phyloP scores from a whole-genome alignment of 208 protist species.

The Leishmania guyanensis region DNA sequence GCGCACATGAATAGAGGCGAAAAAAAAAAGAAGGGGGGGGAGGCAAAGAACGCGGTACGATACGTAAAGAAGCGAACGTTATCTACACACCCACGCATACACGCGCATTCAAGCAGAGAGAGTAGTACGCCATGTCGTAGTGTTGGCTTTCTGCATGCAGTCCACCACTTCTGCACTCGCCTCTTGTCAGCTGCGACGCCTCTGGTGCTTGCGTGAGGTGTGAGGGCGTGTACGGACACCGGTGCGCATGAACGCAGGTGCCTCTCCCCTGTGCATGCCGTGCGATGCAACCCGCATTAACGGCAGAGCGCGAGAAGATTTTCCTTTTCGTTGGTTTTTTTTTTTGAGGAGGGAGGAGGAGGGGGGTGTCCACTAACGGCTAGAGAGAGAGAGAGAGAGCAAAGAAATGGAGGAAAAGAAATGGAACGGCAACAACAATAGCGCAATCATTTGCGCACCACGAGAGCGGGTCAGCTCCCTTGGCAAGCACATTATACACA shows the following conservation, averaged over 20 bases:
- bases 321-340: background rate
- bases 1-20: background rate
- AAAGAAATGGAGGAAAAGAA: slow-evolving; percentile 10
- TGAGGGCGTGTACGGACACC: background rate
- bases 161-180: background rate
- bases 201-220: background rate
- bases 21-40: background rate
- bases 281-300: background rate
- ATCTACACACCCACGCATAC: background rate
- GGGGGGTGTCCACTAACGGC: slow-evolving; percentile 19
- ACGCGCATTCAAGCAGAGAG: background rate
- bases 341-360: too few relatives aligned
- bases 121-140: background rate
- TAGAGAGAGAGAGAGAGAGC: slow-evolving; percentile 14
- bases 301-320: background rate
- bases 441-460: background rate
- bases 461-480: background rate
- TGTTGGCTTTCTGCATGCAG: background rate
- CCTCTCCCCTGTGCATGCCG: background rate
- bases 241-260: background rate
- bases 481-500: background rate
- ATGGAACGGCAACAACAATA: background rate
- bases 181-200: background rate
- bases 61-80: background rate
- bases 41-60: background rate